Evolutionary conservation across 345 rosid species (phyloP).

Genomic region (Passiflora organensis): DNA sequence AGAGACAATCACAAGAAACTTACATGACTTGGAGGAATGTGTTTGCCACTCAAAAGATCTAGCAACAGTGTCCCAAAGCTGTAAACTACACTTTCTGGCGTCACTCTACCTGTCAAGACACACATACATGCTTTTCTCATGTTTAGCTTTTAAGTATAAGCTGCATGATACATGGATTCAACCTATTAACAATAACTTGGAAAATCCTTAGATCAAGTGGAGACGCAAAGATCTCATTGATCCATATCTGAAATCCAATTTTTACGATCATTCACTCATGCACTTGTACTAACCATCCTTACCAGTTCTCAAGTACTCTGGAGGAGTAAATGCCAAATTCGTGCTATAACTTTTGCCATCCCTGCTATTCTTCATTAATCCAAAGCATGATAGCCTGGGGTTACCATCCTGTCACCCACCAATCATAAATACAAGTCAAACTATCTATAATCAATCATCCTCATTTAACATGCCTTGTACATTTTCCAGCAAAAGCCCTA

Average conservation of each 20-base stretch:
- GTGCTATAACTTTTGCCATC: conserved; percentile 97
- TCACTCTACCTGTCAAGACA: conserved; percentile 80
- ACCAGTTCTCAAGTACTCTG: conserved; percentile 92
- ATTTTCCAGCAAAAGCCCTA: too few relatives aligned
- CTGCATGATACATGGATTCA: too few relatives aligned
- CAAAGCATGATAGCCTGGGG: conserved; percentile 88
- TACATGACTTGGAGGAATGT: conserved; percentile 98
- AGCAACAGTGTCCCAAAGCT: conserved; percentile 95
- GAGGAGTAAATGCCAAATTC: conserved; percentile 95
- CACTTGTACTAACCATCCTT: background rate
- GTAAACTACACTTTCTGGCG: conserved; percentile 85
- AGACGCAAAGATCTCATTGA: background rate
- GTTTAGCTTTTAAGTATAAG: too few relatives aligned
- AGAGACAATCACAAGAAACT: too few relatives aligned
- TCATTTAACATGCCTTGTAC: too few relatives aligned
- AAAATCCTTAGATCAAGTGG: too few relatives aligned
- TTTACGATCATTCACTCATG: too few relatives aligned
- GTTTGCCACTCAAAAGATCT: conserved; percentile 95
- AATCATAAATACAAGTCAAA: too few relatives aligned
- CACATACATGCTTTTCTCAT: too few relatives aligned
- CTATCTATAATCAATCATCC: too few relatives aligned
- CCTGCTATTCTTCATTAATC: conserved; percentile 91
- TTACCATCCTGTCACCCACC: conserved; percentile 84
- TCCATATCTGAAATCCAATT: too few relatives aligned
- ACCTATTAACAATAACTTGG: background rate